Conservation (phyloP, 73 alveolate genomes). For the Paramecium caudatum region DNA sequence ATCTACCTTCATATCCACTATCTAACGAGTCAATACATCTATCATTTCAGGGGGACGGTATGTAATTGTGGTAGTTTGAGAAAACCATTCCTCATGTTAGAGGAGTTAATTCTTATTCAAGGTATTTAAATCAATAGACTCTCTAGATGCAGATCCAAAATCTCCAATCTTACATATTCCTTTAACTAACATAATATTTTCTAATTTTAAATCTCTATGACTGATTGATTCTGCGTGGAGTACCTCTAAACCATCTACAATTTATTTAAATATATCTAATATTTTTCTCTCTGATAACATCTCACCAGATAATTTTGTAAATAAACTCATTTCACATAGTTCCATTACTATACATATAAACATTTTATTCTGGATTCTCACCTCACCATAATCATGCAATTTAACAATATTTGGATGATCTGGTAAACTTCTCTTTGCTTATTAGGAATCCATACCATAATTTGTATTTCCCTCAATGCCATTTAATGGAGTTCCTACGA, state of each 20-base stretch:
- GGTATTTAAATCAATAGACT: conserved; percentile 71
- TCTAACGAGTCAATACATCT: conserved; percentile 83
- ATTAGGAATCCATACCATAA: conserved; percentile 15
- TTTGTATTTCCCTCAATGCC: not conserved
- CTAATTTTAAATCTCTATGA: conserved; percentile 96
- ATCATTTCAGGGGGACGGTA: conserved; percentile 98
- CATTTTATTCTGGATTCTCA: not conserved
- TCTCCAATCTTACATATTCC: conserved; percentile 95
- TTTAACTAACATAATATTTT: conserved; percentile 86
- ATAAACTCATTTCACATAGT: conserved; percentile 63
- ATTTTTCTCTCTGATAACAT: conserved; percentile 56
- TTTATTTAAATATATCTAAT: conserved; percentile 64
- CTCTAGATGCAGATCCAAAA: conserved; percentile 92
- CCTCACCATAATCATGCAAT: conserved; percentile 64
- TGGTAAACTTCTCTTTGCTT: conserved; percentile 66
- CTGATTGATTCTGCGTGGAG: conserved; percentile 88
- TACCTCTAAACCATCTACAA: conserved; percentile 81
- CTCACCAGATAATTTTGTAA: not conserved
- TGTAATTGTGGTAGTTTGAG: conserved; percentile 93
- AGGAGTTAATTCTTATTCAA: conserved; percentile 79
- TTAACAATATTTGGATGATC: conserved; percentile 72
- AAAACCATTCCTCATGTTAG: conserved; percentile 85
- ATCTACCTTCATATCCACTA: conserved; percentile 90
- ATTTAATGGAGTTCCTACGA: not conserved
- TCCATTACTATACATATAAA: conserved; percentile 60